A percentile compares a stretch with the other conserved stretches of the same genome.
Evolutionary conservation across 108 stramenopile genomes (phyloP).

Genomic region (Bacterosira constricta): DNA sequence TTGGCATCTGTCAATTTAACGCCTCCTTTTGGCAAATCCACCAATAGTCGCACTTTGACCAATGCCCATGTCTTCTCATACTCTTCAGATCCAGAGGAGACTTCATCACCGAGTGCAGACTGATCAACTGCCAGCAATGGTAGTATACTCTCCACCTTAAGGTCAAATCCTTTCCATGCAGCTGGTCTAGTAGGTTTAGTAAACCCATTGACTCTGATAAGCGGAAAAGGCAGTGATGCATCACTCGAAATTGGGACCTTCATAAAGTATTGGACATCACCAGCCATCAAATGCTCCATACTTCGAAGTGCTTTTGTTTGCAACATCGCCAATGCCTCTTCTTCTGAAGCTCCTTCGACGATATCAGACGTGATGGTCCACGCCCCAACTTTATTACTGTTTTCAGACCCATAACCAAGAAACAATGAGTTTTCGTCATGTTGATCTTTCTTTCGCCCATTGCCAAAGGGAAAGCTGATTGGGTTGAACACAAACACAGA

Average conservation of each 20-base stretch:
- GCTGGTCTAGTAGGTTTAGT: conserved; percentile 63
- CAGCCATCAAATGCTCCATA: conserved; percentile 76
- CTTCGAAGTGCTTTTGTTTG: conserved; percentile 52
- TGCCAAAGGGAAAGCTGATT: conserved; percentile 65
- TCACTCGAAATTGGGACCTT: conserved; percentile 39
- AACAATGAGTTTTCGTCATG: conserved; percentile 33
- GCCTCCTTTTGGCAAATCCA: too few species aligned
- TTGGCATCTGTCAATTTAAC: too few species aligned
- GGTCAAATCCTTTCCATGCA: conserved; percentile 81
- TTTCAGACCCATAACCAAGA: conserved; percentile 45
- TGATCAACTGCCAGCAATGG: conserved; percentile 62
- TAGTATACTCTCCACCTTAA: conserved; percentile 75
- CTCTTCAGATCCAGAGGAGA: background rate
- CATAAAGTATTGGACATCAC: conserved; percentile 66
- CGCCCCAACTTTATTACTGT: conserved; percentile 60
- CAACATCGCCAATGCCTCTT: conserved; percentile 30
- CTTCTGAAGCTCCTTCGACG: conserved; percentile 6
- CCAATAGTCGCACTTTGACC: conserved; percentile 17
- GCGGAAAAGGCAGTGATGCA: conserved; percentile 39
- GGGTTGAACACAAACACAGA: conserved; percentile 70
- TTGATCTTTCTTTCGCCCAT: conserved; percentile 49
- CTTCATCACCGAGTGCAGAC: background rate
- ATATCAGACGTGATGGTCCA: conserved; percentile 64
- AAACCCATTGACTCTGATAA: conserved; percentile 58
- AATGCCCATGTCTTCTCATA: conserved; percentile 19